These are phyloP conservation scores for Trichophyton verrucosum DNA, from an alignment of 2,329 filamentous ascomycete genomes.

Conservation along the genomic window DNA sequence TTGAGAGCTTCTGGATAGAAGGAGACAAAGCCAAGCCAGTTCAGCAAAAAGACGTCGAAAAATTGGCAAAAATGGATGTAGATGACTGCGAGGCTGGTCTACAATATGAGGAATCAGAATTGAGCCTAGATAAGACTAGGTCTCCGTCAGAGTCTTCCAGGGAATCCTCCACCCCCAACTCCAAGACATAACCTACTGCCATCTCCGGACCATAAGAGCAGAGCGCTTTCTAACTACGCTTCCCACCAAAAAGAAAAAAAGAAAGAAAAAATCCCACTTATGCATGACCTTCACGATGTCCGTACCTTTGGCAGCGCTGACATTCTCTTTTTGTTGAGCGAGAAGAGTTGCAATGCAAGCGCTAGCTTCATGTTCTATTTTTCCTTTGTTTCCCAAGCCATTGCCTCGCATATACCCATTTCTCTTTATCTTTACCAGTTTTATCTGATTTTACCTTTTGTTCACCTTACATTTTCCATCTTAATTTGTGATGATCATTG, in stretches of 20 bases:
- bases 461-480: background rate
- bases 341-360: background rate
- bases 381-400: background rate
- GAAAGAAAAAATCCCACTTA: background rate
- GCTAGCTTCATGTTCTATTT: background rate
- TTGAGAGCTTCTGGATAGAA: conserved; percentile 63
- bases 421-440: background rate
- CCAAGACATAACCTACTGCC: background rate
- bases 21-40: conserved; percentile 39
- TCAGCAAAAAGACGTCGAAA: conserved; percentile 3
- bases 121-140: background rate
- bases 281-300: background rate
- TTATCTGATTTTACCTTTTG: background rate
- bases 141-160: background rate
- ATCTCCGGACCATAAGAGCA: background rate
- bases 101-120: conserved; percentile 1
- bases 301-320: background rate
- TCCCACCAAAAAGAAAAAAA: too few species aligned
- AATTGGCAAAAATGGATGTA: conserved; percentile 7
- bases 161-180: background rate
- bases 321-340: conserved; percentile 1
- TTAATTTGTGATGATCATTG: conserved; percentile 2
- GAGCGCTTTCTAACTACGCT: background rate
- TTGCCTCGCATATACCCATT: conserved; percentile 2
- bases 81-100: conserved; percentile 23